Conservation (phyloP, 768 basidiomycete genomes). For the Hygrocybe punicea region DNA sequence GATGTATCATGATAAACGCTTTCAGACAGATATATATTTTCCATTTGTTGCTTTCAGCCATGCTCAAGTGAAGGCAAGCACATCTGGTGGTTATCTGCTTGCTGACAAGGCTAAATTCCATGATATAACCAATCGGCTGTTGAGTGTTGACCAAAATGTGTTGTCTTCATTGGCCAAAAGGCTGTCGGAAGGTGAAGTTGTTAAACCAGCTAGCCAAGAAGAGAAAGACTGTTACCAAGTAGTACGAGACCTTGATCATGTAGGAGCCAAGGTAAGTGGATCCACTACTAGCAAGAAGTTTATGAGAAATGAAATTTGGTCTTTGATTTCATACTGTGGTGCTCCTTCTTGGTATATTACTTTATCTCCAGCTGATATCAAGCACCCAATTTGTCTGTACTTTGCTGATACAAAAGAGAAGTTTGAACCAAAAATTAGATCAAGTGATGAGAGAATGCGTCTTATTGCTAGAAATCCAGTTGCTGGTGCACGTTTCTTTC, state of each 20-base stretch:
- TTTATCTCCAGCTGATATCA: too few relatives aligned
- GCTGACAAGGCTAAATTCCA: conserved; percentile 25
- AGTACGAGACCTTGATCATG: conserved; percentile 32
- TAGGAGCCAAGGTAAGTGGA: conserved; percentile 30
- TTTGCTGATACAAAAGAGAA: conserved; percentile 18
- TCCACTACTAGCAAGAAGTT: conserved; percentile 25
- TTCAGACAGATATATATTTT: conserved; percentile 37
- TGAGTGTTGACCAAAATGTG: conserved; percentile 21
- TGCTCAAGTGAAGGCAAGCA: conserved; percentile 32
- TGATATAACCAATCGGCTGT: conserved; percentile 20
- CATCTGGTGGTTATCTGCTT: conserved; percentile 26
- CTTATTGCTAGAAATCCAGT: conserved; percentile 11
- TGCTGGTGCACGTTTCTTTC: conserved; percentile 28
- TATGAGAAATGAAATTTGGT: conserved; percentile 16
- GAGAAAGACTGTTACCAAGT: conserved; percentile 37
- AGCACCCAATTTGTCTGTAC: conserved; percentile 27
- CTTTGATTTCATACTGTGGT: conserved; percentile 16
- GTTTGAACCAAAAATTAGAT: conserved; percentile 14
- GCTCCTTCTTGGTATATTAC: conserved; percentile 23
- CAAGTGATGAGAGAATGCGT: conserved; percentile 16
- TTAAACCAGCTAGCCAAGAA: conserved; percentile 24
- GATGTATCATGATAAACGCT: conserved; percentile 39
- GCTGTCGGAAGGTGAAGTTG: conserved; percentile 22
- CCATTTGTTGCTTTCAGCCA: conserved; percentile 40
- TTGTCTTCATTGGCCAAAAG: conserved; percentile 17